Evolutionary conservation across 2,329 filamentous ascomycete genomes (phyloP), one percentile per base, ranked within the genome.

Genomic region (Celoporthe dispersa): DNA sequence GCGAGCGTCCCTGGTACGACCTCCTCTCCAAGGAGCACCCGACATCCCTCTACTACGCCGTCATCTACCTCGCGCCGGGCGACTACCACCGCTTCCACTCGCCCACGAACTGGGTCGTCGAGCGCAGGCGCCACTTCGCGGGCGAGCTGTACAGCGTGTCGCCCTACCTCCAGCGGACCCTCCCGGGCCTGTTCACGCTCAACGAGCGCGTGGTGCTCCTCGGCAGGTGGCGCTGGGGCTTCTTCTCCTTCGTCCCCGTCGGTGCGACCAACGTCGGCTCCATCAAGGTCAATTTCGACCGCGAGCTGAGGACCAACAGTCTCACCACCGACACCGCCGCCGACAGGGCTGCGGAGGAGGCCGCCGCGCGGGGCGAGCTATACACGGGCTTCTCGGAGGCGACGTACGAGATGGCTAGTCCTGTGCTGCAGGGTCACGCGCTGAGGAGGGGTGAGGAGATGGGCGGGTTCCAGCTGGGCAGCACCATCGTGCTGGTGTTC

Each of bases 51-150:
- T 97, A 97, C 84, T 99, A 98, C 81, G 92, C 87, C 72, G 97
- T 99, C 73, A 90, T 99, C 77, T 99, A 99, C 82, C 89, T 99
- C 59, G 96, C 97, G 0, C 96, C 96, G 0, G 96, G 96, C 64
- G 97, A 99, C 83, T 99, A 99, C 83, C 96, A 99, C 83, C 93
- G 95, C 73, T 99, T 98, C 84, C 97, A 99, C 83, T 97, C 93
- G 1, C 96, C 96, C 0, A 91, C 94, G 1, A 92, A 93, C 75
- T 99, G 96, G 96, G 94, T 99, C 22, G 96, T 96, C 44, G 93
- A 98, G 81, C 91, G 91, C 74, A 90, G 97, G 59, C 92, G 96
- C n/a, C 96, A 99, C 83, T 99, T 99, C 78, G 94, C 96, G 0
- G 96, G 96, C 70, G 97, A 99, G 81, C 86, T 99, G 11, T 99